Evolutionary conservation across 2,329 filamentous ascomycete species (phyloP).

Genomic region (Ramularia endophylla): DNA sequence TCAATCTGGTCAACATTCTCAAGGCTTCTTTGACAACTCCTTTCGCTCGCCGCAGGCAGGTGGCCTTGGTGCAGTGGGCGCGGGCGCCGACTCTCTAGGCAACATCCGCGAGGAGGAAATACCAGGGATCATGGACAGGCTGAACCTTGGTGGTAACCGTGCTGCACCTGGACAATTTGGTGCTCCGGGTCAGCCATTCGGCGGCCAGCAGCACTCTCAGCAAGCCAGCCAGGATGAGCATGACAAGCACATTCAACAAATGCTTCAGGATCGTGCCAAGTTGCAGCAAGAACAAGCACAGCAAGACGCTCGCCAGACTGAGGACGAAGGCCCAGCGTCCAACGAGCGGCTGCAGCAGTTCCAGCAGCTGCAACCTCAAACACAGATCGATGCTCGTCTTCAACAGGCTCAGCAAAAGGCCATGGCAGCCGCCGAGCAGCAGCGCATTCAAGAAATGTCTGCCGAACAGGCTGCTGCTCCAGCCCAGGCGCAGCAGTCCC

Average conservation of each 20-base stretch:
- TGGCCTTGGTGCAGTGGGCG: conserved; percentile 41
- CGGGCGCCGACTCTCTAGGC: conserved; percentile 39
- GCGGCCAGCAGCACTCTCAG: conserved; percentile 36
- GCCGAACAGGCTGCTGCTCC: conserved; percentile 3
- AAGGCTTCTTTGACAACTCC: conserved; percentile 65
- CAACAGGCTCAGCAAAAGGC: conserved; percentile 27
- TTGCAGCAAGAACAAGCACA: conserved; percentile 58
- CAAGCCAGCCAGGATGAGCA: conserved; percentile 38
- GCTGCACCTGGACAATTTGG: conserved; percentile 45
- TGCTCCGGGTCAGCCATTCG: conserved; percentile 41
- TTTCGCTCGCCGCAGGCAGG: conserved; percentile 37
- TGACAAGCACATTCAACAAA: conserved; percentile 52
- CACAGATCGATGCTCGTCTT: conserved; percentile 16
- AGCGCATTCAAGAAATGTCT: conserved; percentile 13
- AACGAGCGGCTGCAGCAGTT: conserved; percentile 77
- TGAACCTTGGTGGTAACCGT: conserved; percentile 52
- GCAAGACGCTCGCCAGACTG: conserved; percentile 42
- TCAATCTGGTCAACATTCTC: conserved; percentile 31
- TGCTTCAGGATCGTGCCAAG: conserved; percentile 56
- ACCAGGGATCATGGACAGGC: conserved; percentile 57
- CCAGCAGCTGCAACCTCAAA: conserved; percentile 60
- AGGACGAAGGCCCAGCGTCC: conserved; percentile 40
- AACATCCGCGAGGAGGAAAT: conserved; percentile 63
- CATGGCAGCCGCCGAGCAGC: conserved; percentile 28
- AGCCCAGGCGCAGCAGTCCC: conserved; percentile 28